Conservation (phyloP, 345 rosid species). For the Eucalyptus victrix region DNA sequence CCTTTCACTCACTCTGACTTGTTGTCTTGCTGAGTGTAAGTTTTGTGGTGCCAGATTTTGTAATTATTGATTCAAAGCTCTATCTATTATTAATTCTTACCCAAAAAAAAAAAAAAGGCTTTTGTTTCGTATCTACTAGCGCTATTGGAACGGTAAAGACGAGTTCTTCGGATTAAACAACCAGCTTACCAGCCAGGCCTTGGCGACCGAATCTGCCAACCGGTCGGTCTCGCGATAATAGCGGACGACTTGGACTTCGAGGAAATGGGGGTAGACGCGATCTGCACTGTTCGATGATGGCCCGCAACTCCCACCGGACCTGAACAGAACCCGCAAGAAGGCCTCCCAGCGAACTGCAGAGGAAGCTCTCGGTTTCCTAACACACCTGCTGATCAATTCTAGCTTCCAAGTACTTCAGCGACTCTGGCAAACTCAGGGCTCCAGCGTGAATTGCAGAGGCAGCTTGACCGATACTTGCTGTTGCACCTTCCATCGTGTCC, state of each 20-base stretch:
- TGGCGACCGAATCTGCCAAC: neutral
- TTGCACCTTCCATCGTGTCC: neutral
- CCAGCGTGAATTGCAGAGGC: neutral
- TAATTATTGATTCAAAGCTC: too few species aligned
- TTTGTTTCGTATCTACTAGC: neutral
- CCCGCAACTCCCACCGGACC: neutral
- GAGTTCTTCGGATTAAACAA: neutral
- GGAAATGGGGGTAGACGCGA: neutral
- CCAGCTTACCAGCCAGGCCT: neutral
- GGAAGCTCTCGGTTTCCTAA: neutral
- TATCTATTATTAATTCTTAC: too few species aligned
- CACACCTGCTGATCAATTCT: neutral
- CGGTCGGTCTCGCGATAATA: neutral
- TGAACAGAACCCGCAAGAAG: neutral
- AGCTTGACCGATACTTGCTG: neutral
- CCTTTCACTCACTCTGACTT: too few species aligned
- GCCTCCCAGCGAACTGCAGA: neutral
- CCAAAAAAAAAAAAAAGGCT: neutral
- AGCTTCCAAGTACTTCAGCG: neutral
- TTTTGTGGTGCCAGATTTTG: too few species aligned
- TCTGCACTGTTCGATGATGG: neutral
- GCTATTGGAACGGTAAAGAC: neutral
- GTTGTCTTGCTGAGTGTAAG: too few species aligned
- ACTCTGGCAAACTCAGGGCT: neutral
- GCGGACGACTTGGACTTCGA: neutral